Conservation (phyloP, 2,329 filamentous ascomycete genomes). For the Xylariaceae sp. region DNA sequence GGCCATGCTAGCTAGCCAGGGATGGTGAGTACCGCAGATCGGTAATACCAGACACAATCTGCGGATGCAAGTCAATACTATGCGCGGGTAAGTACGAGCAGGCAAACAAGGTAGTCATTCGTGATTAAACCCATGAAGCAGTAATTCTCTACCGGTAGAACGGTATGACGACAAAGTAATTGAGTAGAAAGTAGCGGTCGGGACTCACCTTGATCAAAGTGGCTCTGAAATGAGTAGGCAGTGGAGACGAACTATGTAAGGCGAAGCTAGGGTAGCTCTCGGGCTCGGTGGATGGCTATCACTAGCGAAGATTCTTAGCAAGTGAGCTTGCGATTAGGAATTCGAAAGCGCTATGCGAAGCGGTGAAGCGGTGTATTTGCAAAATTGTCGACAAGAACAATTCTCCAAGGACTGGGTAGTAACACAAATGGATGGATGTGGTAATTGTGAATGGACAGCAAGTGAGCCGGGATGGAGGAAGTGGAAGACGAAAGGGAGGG, state of each 20-base stretch:
- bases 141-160: slow-evolving; percentile 4
- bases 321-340: slow-evolving; percentile 9
- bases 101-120: slow-evolving; percentile 10
- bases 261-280: slow-evolving; percentile 32
- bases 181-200: slow-evolving; percentile 18
- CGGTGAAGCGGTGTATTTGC: slow-evolving; percentile 1
- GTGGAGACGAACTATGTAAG: slow-evolving; percentile 30
- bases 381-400: neutral
- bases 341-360: slow-evolving; percentile 3
- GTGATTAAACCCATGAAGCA: slow-evolving; percentile 10
- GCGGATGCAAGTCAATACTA: slow-evolving; percentile 5
- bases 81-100: slow-evolving; percentile 2
- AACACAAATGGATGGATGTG: slow-evolving; percentile 8
- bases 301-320: slow-evolving; percentile 5
- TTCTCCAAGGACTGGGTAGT: neutral
- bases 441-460: neutral
- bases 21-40: neutral
- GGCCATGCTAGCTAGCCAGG: slow-evolving; percentile 47
- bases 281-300: slow-evolving; percentile 25
- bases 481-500: slow-evolving; percentile 20
- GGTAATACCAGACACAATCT: neutral
- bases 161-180: slow-evolving; percentile 24
- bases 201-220: slow-evolving; percentile 28
- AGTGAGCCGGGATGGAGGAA: slow-evolving; percentile 18
- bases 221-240: slow-evolving; percentile 31